Evolutionary conservation across 2,329 filamentous ascomycete species (phyloP), one percentile per base, ranked within the genome.

Genomic region (Calonectria fujianensis): DNA sequence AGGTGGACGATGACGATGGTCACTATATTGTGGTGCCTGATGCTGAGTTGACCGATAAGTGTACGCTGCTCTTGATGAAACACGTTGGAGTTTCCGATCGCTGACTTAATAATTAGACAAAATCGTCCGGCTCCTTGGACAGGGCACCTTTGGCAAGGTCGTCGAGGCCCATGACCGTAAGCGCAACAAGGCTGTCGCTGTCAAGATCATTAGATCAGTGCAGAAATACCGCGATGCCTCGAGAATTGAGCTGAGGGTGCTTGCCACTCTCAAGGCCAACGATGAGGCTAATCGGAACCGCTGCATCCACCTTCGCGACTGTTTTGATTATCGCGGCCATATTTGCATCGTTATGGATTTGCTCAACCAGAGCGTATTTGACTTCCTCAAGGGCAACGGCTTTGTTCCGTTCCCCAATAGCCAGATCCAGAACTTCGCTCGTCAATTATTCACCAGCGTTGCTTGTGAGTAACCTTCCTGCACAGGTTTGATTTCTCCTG

Each of bases 321-420:
- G 96, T 85, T 99, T 99, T 86, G 97, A 99, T 85, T 99, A 95
- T 87, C 92, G 96, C 63, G 97, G 97, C 72, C 97, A 99, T 83
- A 98, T 99, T 79, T 99, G 97, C 89, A 93, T 93, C 74, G 92
- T 93, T 70, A 93, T 93, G 91, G 91, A 93, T 77, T 86, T 93
- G 4, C 91, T 98, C 39, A 96, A 96, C 63, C 96, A 98, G 83
- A 98, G 96, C 81, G 96, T 99, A 68, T 99, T 99, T 84, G 97
- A 99, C 86, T 99, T 99, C 80, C 90, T 99, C 63, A 99, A 99
- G 87, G 93, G 94, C 82, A 98, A 98, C 83, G 91, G 92, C 77
- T 99, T 99, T 83, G 96, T 98, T 24, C 97, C 97, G 0, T 99
- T 99, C 82, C 97, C 97, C 16, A 98, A 97, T 88, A 98, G 96